Percentiles rank a stretch among this genome's conserved stretches.
Evolutionary conservation across 169 alveolate genomes (phyloP).

Genomic region (Plasmodium knowlesi): DNA sequence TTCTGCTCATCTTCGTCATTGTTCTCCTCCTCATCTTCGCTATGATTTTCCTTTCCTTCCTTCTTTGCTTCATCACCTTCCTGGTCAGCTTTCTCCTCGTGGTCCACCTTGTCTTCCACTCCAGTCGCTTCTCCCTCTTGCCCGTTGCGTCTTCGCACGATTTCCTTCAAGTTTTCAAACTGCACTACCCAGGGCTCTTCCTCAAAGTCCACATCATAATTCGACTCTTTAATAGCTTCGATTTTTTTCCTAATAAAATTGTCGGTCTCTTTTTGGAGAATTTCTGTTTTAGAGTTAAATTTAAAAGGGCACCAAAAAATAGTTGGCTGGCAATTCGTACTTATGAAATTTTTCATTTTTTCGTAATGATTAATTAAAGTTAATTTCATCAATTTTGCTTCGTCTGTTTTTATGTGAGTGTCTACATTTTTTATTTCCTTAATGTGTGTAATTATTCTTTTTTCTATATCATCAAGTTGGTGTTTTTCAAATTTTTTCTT

Average conservation of each 20-base stretch:
- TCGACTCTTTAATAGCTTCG: slow-evolving; percentile 75
- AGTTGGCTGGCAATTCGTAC: slow-evolving; percentile 83
- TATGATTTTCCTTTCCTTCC: neutral
- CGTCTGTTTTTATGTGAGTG: slow-evolving; percentile 48
- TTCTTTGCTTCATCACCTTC: neutral
- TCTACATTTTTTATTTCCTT: slow-evolving; percentile 59
- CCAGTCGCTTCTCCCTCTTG: neutral
- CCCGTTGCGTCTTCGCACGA: neutral
- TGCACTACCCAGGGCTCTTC: slow-evolving; percentile 41
- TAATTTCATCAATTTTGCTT: slow-evolving; percentile 68
- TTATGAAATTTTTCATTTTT: slow-evolving; percentile 81
- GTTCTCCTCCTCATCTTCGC: neutral
- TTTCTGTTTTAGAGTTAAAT: slow-evolving; percentile 74
- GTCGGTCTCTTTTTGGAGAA: slow-evolving; percentile 75
- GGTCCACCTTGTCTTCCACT: neutral
- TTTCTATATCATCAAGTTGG: slow-evolving; percentile 75
- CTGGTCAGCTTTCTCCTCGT: too few relatives aligned
- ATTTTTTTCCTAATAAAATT: slow-evolving; percentile 80
- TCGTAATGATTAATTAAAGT: slow-evolving; percentile 79
- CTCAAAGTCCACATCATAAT: slow-evolving; percentile 69
- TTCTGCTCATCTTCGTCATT: neutral
- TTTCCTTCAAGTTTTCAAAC: slow-evolving; percentile 28
- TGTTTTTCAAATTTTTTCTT: slow-evolving; percentile 75
- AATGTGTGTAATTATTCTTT: slow-evolving; percentile 56
- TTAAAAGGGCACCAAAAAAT: slow-evolving; percentile 84